Evolutionary conservation across 2,329 filamentous ascomycete species (phyloP), one percentile per base, ranked within the genome.

Genomic region (Taxawa tesnikishii): DNA sequence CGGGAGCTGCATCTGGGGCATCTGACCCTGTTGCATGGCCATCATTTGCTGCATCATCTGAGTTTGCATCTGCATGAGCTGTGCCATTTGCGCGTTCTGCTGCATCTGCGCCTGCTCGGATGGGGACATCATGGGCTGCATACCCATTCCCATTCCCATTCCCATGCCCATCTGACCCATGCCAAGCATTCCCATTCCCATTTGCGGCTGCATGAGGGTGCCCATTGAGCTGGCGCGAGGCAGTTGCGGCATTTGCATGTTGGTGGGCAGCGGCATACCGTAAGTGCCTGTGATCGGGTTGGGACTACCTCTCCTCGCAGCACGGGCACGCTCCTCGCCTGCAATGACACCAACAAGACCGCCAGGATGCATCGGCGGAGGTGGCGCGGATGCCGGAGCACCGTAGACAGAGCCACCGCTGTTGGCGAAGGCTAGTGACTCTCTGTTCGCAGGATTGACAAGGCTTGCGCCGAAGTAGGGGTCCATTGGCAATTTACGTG

Each of bases 341-440:
- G 83, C 83, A 56, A 94, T 94, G 6, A 94, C 83, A 7, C 84
- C 84, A 13, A 94, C 79, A 8, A 94, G 66, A 8, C 85, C 85
- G 26, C 82, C 83, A 1, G 80, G 79, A 11, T 79, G 79, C 6
- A 63, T 50, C 30, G 43, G 36, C 15, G 43, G 37, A 26, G 45
- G 34, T 36, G 41, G 5, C 67, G 49, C 30, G 17, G 34, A 34
- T 15, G 44, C 38, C 19, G 35, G 33, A 17, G 58, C 59, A 15
- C 54, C 55, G 18, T 57, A 53, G 10, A 52, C 47, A 6, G 55
- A 58, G 8, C 48, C 52, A 28, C 15, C 56, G 43, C 25, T 56
- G 50, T 50, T 70, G 38, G 43, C 40, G 38, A 88, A 72, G 3
- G 76, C 68, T 24, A 92, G 63, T 4, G 82, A 79, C 54, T 93